Percentiles rank a stretch among this genome's conserved stretches.
phyloP scores from a whole-genome alignment of 805 yeast genomes.

The Sugiyamaella valdiviana region DNA sequence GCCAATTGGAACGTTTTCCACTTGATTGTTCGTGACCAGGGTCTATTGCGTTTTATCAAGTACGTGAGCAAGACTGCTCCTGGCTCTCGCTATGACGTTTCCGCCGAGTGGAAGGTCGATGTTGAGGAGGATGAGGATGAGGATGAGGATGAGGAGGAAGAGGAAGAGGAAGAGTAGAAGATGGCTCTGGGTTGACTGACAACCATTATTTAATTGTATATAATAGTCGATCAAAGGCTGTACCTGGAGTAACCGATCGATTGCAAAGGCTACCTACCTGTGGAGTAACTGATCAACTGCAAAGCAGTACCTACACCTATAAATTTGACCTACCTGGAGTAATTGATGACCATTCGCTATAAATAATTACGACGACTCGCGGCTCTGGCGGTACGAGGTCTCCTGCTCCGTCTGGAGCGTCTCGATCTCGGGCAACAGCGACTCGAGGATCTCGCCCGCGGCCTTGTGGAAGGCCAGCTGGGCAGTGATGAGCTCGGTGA shows the following conservation, averaged over 20 bases:
- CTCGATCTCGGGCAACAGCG: conserved; percentile 59
- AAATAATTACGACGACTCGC: conserved; percentile 18
- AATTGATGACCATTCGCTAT: background rate
- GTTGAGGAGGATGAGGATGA: conserved; percentile 39
- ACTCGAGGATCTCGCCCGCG: conserved; percentile 60
- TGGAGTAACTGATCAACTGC: background rate
- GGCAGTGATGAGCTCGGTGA: conserved; percentile 65
- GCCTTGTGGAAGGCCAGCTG: conserved; percentile 76
- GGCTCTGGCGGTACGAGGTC: conserved; percentile 31
- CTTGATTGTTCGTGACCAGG: conserved; percentile 73
- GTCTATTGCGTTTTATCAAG: conserved; percentile 85
- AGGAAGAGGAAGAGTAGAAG: conserved; percentile 9
- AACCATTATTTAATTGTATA: conserved; percentile 2
- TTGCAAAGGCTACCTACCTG: too few relatives aligned
- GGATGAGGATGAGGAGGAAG: conserved; percentile 21
- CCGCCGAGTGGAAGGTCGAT: conserved; percentile 70
- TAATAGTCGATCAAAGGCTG: background rate
- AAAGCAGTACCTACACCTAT: too few relatives aligned
- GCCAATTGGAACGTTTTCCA: conserved; percentile 79
- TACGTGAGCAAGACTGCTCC: conserved; percentile 83
- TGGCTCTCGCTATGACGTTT: conserved; percentile 90
- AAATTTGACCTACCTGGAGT: background rate
- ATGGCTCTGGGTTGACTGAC: conserved; percentile 13
- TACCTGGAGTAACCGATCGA: background rate
- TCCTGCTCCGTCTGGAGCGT: conserved; percentile 50